Conservation (phyloP, 2,329 filamentous ascomycete species). For the Aspergillus udagawae region DNA sequence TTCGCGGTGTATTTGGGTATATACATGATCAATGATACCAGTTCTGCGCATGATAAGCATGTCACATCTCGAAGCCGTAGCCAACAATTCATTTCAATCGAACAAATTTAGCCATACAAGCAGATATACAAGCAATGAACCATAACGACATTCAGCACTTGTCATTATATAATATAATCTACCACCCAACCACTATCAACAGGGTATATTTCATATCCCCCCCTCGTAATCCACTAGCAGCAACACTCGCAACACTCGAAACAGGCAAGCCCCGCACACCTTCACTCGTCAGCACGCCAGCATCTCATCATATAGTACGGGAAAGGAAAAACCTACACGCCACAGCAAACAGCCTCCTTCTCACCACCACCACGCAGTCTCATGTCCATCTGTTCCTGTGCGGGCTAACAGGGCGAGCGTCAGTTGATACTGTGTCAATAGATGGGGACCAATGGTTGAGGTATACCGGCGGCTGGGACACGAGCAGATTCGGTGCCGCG, state of each 20-base stretch:
- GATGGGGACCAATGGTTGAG: neutral
- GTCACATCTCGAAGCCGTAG: neutral
- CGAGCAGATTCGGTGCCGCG: conserved; percentile 23
- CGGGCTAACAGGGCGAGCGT: conserved; percentile 12
- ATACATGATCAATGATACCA: neutral
- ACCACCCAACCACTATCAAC: neutral
- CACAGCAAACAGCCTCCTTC: conserved; percentile 29
- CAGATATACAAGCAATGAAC: too few relatives aligned
- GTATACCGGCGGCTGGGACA: conserved; percentile 29
- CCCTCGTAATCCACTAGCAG: conserved; percentile 20
- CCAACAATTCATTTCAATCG: neutral
- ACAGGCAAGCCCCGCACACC: conserved; percentile 31
- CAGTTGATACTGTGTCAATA: neutral
- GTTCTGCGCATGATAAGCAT: neutral
- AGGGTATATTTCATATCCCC: neutral
- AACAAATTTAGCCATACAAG: too few relatives aligned
- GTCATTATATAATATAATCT: too few relatives aligned
- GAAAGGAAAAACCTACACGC: conserved; percentile 24
- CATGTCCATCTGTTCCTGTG: conserved; percentile 26
- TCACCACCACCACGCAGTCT: conserved; percentile 30
- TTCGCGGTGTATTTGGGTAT: neutral
- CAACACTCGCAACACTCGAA: conserved; percentile 34
- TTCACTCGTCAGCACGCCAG: conserved; percentile 8
- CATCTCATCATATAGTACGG: neutral
- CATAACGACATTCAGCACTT: too few relatives aligned